Percentiles rank a stretch among this genome's conserved stretches.
These are phyloP conservation scores for Stemphylium lycopersici DNA, from an alignment of 2,329 filamentous ascomycete species.

Conservation along the genomic window DNA sequence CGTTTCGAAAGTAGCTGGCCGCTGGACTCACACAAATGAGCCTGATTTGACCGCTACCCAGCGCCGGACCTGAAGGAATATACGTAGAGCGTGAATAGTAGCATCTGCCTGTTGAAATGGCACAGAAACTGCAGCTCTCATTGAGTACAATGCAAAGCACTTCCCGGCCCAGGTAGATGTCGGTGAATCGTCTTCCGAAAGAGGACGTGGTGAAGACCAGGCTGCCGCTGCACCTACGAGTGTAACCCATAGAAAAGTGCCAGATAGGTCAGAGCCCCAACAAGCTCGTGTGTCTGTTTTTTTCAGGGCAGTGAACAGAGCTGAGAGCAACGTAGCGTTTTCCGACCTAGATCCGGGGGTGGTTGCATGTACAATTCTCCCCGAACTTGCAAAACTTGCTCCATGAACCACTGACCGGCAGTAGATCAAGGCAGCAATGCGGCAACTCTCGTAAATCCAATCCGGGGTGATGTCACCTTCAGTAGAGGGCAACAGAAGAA, in stretches of 20 bases:
- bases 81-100: constrained; percentile 32
- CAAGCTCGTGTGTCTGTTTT: constrained; percentile 28
- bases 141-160: constrained; percentile 37
- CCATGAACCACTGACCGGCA: constrained; percentile 38
- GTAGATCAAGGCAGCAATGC: constrained; percentile 42
- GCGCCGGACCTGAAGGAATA: constrained; percentile 33
- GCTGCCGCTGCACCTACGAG: constrained; percentile 39
- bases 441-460: constrained; percentile 42
- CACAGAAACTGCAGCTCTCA: constrained; percentile 25
- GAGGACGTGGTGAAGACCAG: constrained; percentile 19
- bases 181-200: constrained; percentile 11
- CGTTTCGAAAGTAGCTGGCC: background rate
- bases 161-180: constrained; percentile 34
- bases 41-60: constrained; percentile 25
- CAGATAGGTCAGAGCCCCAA: constrained; percentile 35
- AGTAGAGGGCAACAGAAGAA: constrained; percentile 23
- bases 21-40: background rate
- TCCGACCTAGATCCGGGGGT: constrained; percentile 10
- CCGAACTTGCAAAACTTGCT: constrained; percentile 32
- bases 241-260: constrained; percentile 42
- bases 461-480: constrained; percentile 23
- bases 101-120: constrained; percentile 30
- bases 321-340: constrained; percentile 23
- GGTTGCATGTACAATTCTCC: constrained; percentile 21
- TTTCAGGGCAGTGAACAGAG: constrained; percentile 33